Conservation (phyloP, 2,329 filamentous ascomycete genomes). For the Ceratocystis eucalypticola region DNA sequence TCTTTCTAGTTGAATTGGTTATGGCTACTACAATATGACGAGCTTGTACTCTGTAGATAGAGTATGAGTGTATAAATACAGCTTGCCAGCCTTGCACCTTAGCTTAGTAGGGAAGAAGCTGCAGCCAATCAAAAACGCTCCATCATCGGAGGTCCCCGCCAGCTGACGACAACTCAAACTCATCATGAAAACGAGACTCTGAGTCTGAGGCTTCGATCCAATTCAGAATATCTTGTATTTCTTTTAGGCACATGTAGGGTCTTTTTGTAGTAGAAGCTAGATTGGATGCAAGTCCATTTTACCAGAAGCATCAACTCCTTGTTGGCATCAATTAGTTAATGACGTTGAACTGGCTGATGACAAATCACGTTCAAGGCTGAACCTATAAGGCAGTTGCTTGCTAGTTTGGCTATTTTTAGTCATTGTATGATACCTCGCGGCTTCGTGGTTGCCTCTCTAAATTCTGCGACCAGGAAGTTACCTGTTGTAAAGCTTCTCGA, state of each 20-base stretch:
- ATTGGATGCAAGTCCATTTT: no score
- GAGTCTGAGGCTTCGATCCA: no score
- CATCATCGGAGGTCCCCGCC: constrained; percentile 31
- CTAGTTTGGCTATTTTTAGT: background rate
- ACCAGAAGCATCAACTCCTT: no score
- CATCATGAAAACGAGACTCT: no score
- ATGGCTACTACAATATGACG: no score
- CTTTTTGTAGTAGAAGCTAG: no score
- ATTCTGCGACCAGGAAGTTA: background rate
- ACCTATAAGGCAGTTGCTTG: background rate
- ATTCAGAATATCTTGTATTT: no score
- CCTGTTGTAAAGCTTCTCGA: background rate
- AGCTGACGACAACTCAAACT: background rate
- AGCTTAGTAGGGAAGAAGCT: background rate
- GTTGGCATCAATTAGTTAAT: background rate
- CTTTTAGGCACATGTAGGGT: no score
- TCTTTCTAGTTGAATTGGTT: no score
- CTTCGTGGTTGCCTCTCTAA: no score
- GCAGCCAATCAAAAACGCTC: constrained; percentile 51
- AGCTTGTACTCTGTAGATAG: background rate
- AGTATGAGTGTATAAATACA: background rate
- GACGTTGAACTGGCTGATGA: background rate
- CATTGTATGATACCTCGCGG: no score
- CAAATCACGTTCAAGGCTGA: background rate
- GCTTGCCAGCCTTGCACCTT: background rate